phyloP scores from a whole-genome alignment of 225 moss, liverwort and hornwort species.

The Pleurozium schreberi region DNA sequence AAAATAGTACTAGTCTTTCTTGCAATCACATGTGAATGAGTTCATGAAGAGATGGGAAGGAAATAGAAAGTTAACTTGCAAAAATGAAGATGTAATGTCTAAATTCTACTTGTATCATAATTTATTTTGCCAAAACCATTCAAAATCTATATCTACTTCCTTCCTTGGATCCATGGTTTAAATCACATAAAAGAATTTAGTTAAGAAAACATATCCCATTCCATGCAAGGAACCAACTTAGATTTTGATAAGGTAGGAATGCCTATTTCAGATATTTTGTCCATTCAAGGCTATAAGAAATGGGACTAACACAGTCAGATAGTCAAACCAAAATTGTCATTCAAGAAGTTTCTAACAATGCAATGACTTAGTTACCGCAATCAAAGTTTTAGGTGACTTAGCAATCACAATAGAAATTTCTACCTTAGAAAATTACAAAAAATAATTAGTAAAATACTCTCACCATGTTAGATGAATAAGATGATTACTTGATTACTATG shows the following conservation, averaged over 20 bases:
- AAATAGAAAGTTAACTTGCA: not conserved
- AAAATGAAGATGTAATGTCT: not conserved
- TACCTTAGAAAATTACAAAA: not conserved
- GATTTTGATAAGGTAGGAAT: too few relatives aligned
- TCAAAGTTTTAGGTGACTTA: not conserved
- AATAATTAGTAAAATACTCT: not conserved
- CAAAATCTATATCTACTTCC: not conserved
- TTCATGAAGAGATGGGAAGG: not conserved
- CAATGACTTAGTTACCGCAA: not conserved
- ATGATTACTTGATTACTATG: not conserved
- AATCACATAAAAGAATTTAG: too few relatives aligned
- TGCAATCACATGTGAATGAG: too few relatives aligned
- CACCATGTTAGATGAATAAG: not conserved
- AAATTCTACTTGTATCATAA: not conserved
- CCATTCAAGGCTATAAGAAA: not conserved
- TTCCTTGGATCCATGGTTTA: too few relatives aligned
- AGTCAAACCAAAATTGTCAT: not conserved
- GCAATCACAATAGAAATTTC: not conserved
- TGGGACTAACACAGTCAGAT: too few relatives aligned
- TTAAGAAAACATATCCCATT: too few relatives aligned
- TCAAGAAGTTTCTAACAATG: not conserved
- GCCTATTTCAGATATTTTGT: not conserved
- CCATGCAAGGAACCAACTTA: too few relatives aligned
- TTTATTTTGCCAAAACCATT: not conserved
- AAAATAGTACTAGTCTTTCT: too few relatives aligned